Evolutionary conservation across 108 stramenopile genomes (phyloP).

Genomic region (Parietichytrium sp.): DNA sequence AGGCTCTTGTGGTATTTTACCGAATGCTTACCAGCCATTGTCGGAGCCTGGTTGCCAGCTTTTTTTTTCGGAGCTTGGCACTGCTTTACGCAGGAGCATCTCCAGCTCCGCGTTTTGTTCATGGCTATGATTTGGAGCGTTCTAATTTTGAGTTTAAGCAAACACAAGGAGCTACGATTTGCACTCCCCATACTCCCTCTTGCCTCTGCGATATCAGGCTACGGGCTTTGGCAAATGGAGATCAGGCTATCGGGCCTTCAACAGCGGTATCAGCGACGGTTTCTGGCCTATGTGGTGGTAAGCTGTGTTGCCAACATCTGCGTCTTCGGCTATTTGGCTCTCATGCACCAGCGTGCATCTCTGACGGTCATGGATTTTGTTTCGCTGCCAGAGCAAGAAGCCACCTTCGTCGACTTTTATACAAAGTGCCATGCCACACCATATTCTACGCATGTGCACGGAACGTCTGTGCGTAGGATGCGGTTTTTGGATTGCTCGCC

Average conservation of each 20-base stretch:
- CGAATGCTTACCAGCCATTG: background rate
- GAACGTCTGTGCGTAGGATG: background rate
- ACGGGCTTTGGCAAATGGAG: background rate
- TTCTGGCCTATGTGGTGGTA: too few species aligned
- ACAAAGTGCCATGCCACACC: slow-evolving; percentile 29
- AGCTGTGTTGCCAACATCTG: background rate
- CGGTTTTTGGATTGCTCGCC: slow-evolving; percentile 27
- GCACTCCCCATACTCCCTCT: background rate
- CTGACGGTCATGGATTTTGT: background rate
- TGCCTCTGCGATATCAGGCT: background rate
- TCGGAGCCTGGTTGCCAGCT: slow-evolving; percentile 12
- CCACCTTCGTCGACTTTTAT: slow-evolving; percentile 17
- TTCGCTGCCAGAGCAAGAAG: background rate
- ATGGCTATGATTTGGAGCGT: background rate
- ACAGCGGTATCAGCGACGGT: too few species aligned
- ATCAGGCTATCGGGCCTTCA: too few species aligned
- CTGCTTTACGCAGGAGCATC: background rate
- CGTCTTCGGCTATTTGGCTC: background rate
- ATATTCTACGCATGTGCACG: slow-evolving; percentile 17
- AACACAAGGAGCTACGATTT: slow-evolving; percentile 19
- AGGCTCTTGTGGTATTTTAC: background rate
- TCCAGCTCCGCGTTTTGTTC: background rate
- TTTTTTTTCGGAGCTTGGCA: background rate
- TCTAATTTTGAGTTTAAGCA: background rate
- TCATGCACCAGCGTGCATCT: background rate